Evolutionary conservation across 805 yeast genomes (phyloP), one percentile per base, ranked within the genome.

Genomic region (Monosporozyma aerobia): DNA sequence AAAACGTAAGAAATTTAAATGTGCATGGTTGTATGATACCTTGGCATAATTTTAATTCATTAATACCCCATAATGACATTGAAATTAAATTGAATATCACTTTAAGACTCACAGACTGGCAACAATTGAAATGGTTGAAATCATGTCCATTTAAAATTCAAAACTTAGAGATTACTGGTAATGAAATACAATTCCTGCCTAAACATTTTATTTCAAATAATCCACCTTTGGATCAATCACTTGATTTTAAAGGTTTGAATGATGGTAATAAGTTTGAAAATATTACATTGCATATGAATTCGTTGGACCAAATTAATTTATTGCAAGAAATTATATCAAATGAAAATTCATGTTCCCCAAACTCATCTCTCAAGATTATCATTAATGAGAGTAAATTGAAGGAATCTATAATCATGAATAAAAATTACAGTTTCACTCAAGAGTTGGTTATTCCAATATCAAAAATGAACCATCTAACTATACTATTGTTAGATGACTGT

Each of bases 41-140:
- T 4, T 64, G 68, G 68, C 40, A 44, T 5, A 58, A 57, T 46
- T 43, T 63, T 3, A 19, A 25, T 11, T 39, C 49, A 1, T 47
- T 57, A 1, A 8, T 9, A 14, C 52, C 53, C 22, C 47, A 50
- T 3, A 41, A 33, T 5, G 32, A 30, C 3, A 19, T 59, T 3
- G 47, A 51, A 19, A 43, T 47, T 5, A 40, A 40, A 22, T 43
- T 43, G 30, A 43, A 43, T 14, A 19, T 63, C 7, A 48, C 32
- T 6, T 41, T 62, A 7, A 56, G 54, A 22, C 37, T 64, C 48
- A 48, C 48, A 14, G 50, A 53, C 16, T 41, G 39, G 23, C 55
- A 58, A 29, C 67, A 63, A 45, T 40, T 60, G 5, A 19, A 48
- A 30, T 61, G 65, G 65, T 48, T 63, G n/a, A 47, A 43, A 27